These are phyloP conservation scores for Oemleria cerasiformis DNA, from an alignment of 306 rosid species.

Conservation along the genomic window DNA sequence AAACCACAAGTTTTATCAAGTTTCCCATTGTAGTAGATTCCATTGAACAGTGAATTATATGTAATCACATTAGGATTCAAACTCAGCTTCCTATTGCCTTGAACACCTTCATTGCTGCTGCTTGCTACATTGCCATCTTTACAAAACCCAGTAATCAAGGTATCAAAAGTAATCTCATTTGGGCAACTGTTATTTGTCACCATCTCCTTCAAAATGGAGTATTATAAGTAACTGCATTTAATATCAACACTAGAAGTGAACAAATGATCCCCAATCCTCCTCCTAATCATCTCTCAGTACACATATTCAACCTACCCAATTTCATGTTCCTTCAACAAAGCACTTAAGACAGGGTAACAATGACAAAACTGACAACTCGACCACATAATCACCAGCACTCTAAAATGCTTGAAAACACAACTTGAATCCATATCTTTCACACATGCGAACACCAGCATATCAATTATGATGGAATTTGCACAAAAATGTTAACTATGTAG, in stretches of 20 bases:
- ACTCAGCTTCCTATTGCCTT: constrained; percentile 54
- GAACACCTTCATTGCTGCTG: constrained; percentile 49
- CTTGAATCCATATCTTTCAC: constrained; percentile 40
- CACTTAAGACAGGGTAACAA: constrained; percentile 65
- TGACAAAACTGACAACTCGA: constrained; percentile 44
- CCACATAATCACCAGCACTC: constrained; percentile 63
- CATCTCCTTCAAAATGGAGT: too few relatives aligned
- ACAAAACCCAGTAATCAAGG: constrained; percentile 65
- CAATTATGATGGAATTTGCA: constrained; percentile 43
- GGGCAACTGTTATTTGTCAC: constrained; percentile 38
- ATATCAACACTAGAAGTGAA: too few relatives aligned
- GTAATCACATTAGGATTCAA: constrained; percentile 57
- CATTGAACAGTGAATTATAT: constrained; percentile 59
- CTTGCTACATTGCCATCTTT: constrained; percentile 54
- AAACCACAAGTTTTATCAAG: constrained; percentile 53
- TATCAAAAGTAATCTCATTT: constrained; percentile 56
- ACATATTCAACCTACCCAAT: constrained; percentile 48
- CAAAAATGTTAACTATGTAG: too few relatives aligned
- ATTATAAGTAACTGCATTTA: not conserved
- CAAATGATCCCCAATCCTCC: constrained; percentile 53
- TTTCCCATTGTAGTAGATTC: constrained; percentile 49
- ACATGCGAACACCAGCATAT: constrained; percentile 63
- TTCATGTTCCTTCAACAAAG: constrained; percentile 55
- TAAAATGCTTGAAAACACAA: constrained; percentile 49
- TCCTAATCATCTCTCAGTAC: constrained; percentile 61